Evolutionary conservation across 164 flowering plant species (phyloP).

Genomic region (Macadamia integrifolia): DNA sequence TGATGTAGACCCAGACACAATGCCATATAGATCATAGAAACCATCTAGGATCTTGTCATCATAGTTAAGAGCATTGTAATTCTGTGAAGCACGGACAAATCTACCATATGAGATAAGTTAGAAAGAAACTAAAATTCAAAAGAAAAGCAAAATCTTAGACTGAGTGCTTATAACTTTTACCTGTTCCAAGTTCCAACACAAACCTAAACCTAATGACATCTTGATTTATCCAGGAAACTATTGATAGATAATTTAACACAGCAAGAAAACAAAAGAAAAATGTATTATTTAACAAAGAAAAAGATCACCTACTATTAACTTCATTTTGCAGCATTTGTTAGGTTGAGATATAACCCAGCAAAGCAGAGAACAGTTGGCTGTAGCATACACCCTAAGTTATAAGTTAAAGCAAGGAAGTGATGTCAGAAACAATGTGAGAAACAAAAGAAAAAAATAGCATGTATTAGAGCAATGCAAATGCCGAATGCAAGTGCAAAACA

Average conservation of each 20-base stretch:
- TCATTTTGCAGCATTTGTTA: neutral
- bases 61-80: conserved; percentile 78
- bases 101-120: conserved; percentile 49
- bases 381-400: neutral
- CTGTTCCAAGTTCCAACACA: too few species aligned
- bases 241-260: neutral
- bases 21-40: conserved; percentile 87
- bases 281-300: too few species aligned
- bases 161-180: too few species aligned
- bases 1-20: conserved; percentile 46
- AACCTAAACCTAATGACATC: neutral
- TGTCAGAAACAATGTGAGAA: neutral
- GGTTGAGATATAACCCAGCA: neutral
- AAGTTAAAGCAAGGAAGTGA: neutral
- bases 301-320: too few species aligned
- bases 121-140: conserved; percentile 1
- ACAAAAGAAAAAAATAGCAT: too few species aligned
- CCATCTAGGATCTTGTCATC: conserved; percentile 97
- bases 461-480: too few species aligned
- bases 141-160: neutral
- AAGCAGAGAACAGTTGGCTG: neutral
- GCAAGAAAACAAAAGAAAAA: neutral
- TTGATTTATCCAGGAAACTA: neutral
- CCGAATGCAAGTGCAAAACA: too few species aligned
- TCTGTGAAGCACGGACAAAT: conserved; percentile 70